Evolutionary conservation across 1,284 basidiomycete species (phyloP).

Genomic region (Rugiboletus extremiorientalis): DNA sequence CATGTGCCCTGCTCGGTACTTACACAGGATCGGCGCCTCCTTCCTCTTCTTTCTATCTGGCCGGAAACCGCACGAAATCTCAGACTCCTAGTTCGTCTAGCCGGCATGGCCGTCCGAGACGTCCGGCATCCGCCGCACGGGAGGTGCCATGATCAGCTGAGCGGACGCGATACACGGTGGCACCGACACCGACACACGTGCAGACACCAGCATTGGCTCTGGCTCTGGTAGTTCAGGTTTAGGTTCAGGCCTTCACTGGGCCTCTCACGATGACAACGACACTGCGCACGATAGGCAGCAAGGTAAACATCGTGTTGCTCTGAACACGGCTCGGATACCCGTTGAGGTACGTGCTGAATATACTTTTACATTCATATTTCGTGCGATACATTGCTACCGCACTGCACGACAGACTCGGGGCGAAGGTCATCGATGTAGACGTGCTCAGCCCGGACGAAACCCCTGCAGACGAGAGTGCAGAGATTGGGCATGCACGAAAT

Average conservation of each 20-base stretch:
- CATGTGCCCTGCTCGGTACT: slow-evolving; percentile 31
- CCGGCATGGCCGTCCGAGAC: slow-evolving; percentile 51
- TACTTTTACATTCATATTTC: slow-evolving; percentile 68
- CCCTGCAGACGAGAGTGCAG: slow-evolving; percentile 17
- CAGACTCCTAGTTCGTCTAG: slow-evolving; percentile 50
- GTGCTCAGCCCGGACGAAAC: slow-evolving; percentile 67
- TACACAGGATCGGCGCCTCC: slow-evolving; percentile 66
- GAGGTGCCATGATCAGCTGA: slow-evolving; percentile 56
- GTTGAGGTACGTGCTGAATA: slow-evolving; percentile 47
- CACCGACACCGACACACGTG: too few species aligned
- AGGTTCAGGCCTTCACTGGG: too few species aligned
- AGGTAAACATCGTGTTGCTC: slow-evolving; percentile 45
- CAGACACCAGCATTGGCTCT: too few species aligned
- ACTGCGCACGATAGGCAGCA: slow-evolving; percentile 33
- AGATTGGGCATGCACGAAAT: slow-evolving; percentile 50
- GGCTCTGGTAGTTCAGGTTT: too few species aligned
- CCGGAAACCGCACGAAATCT: slow-evolving; percentile 54
- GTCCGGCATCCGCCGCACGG: slow-evolving; percentile 38
- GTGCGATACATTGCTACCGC: slow-evolving; percentile 48
- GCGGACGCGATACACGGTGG: slow-evolving; percentile 26
- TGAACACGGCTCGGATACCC: slow-evolving; percentile 61
- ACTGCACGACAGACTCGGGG: slow-evolving; percentile 49
- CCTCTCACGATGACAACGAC: background rate
- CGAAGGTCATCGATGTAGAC: slow-evolving; percentile 59
- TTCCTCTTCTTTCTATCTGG: slow-evolving; percentile 63